These are phyloP conservation scores for Debaryomyces psychrophilus DNA, from an alignment of 1,139 yeast genomes.

Conservation along the genomic window DNA sequence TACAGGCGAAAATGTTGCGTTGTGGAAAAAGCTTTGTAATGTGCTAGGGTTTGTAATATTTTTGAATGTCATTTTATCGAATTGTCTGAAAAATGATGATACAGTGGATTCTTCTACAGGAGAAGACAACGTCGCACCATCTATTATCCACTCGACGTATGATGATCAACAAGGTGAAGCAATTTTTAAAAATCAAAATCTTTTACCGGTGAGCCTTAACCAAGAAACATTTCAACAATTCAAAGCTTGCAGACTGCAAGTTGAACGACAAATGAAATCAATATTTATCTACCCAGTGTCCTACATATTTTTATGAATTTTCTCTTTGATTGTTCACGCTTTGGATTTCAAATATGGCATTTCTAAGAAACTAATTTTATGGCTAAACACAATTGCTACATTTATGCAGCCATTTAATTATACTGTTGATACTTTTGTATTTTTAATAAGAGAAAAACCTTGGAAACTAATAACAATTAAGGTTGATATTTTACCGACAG, in stretches of 20 bases:
- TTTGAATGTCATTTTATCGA: constrained; percentile 3
- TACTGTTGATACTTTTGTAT: constrained; percentile 74
- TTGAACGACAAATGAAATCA: constrained; percentile 75
- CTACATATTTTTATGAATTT: constrained; percentile 77
- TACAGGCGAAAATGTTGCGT: neutral
- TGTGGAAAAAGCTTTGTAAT: constrained; percentile 2
- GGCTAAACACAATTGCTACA: constrained; percentile 70
- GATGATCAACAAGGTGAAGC: neutral
- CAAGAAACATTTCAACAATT: constrained; percentile 60
- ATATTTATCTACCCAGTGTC: constrained; percentile 85
- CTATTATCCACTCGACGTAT: neutral
- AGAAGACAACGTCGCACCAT: neutral
- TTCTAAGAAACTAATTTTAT: constrained; percentile 53
- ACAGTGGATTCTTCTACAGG: neutral
- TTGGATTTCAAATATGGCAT: constrained; percentile 57
- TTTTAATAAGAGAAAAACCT: constrained; percentile 76
- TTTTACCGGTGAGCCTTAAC: constrained; percentile 40
- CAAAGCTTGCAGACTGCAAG: constrained; percentile 60
- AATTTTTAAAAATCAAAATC: neutral
- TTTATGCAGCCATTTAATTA: constrained; percentile 83
- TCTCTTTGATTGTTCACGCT: constrained; percentile 71
- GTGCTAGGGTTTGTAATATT: constrained; percentile 1
- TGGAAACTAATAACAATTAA: constrained; percentile 43
- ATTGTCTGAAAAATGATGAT: neutral
- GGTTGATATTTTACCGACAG: neutral